phyloP scores from a whole-genome alignment of 768 basidiomycete genomes.

The Tylopilus subfusipes region DNA sequence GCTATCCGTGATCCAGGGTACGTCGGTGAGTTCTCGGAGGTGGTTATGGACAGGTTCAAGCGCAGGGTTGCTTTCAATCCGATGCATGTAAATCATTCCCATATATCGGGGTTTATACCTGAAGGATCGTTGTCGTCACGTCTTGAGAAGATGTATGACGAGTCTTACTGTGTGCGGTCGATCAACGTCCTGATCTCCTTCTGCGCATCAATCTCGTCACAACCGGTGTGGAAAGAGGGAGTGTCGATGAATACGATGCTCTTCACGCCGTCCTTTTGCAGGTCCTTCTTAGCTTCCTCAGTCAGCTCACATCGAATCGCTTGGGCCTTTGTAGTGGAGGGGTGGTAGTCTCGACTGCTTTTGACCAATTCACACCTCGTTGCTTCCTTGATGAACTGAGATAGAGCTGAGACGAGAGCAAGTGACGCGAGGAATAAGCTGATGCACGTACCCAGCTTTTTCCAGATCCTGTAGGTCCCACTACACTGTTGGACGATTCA shows the following conservation, averaged over 20 bases:
- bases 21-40: background rate
- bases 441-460: constrained; percentile 16
- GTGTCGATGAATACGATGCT: constrained; percentile 21
- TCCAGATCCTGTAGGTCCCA: constrained; percentile 21
- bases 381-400: constrained; percentile 13
- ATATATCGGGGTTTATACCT: constrained; percentile 5
- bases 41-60: constrained; percentile 1
- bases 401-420: background rate
- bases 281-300: constrained; percentile 3
- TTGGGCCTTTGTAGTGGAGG: constrained; percentile 5
- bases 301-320: constrained; percentile 14
- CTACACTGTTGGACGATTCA: constrained; percentile 5
- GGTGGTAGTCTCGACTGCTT: background rate
- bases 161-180: background rate
- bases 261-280: background rate
- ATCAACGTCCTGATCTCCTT: constrained; percentile 6
- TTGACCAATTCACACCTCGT: constrained; percentile 2
- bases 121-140: background rate
- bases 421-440: too few relatives aligned
- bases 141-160: background rate
- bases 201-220: constrained; percentile 1
- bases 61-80: constrained; percentile 15
- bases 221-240: constrained; percentile 19
- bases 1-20: background rate
- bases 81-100: constrained; percentile 20